phyloP scores from a whole-genome alignment of 2,329 filamentous ascomycete genomes.

The Plenodomus biglobosus region DNA sequence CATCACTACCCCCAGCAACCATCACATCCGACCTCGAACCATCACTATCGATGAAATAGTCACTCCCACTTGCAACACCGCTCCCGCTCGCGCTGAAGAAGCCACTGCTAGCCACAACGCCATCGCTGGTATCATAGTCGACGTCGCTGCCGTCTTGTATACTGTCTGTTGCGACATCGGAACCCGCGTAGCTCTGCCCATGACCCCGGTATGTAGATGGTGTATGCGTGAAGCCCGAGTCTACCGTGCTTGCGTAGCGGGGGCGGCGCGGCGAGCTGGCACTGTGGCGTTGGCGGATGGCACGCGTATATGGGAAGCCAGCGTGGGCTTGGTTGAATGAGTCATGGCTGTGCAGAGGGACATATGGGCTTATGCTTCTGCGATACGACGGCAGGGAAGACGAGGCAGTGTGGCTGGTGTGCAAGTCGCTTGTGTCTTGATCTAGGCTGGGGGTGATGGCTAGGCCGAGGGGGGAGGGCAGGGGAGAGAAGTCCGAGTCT shows the following conservation, averaged over 20 bases:
- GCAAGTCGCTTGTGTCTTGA: too few relatives aligned
- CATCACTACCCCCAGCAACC: neutral
- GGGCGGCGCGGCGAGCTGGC: neutral
- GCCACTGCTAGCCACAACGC: neutral
- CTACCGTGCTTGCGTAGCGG: neutral
- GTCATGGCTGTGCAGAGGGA: neutral
- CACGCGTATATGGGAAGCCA: neutral
- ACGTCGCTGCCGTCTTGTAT: neutral
- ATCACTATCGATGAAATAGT: neutral
- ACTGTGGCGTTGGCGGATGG: neutral
- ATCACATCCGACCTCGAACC: neutral
- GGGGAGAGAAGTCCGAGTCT: neutral
- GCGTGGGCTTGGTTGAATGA: neutral
- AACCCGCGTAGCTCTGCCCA: neutral
- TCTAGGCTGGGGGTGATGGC: neutral
- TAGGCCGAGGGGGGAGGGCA: neutral
- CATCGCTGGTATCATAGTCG: neutral
- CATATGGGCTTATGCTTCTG: neutral
- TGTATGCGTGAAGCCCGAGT: neutral
- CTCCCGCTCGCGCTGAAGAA: neutral
- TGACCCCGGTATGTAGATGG: neutral
- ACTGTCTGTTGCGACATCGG: neutral
- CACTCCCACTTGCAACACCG: neutral
- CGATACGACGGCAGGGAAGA: too few relatives aligned
- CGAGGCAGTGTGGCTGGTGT: too few relatives aligned